These are phyloP conservation scores for Scutellaria galericulata DNA, from an alignment of 257 asterid genomes.

Conservation along the genomic window DNA sequence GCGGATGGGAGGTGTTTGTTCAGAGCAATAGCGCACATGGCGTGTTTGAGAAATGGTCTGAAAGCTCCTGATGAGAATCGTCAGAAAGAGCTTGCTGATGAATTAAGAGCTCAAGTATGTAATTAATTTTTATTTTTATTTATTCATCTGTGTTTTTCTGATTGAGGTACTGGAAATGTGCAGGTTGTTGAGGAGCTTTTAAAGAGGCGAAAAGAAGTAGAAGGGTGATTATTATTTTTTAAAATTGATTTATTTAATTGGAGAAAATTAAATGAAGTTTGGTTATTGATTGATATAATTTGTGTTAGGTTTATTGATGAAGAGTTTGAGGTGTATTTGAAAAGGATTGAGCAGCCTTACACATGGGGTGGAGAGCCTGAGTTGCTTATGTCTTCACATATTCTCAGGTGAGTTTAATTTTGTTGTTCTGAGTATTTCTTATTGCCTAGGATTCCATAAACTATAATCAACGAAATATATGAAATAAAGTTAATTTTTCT, in stretches of 20 bases:
- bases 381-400: conserved; percentile 84
- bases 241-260: neutral
- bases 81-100: conserved; percentile 82
- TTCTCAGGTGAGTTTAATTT: conserved; percentile 60
- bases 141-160: neutral
- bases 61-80: conserved; percentile 72
- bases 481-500: too few relatives aligned
- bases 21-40: conserved; percentile 81
- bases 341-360: conserved; percentile 70
- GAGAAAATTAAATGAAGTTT: neutral
- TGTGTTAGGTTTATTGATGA: conserved; percentile 71
- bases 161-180: conserved; percentile 2
- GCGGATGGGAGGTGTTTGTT: conserved; percentile 90
- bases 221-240: conserved; percentile 48
- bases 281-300: neutral
- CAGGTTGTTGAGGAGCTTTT: conserved; percentile 89
- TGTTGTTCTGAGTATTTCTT: too few relatives aligned
- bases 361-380: conserved; percentile 98
- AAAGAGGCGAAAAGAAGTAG: conserved; percentile 81
- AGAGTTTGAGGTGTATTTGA: conserved; percentile 77
- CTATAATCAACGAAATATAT: too few relatives aligned
- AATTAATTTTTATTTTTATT: neutral
- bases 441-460: too few relatives aligned
- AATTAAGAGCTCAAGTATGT: conserved; percentile 80
- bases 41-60: conserved; percentile 72